Evolutionary conservation across 208 protist species (phyloP).

Genomic region (Crithidia acanthocephali): DNA sequence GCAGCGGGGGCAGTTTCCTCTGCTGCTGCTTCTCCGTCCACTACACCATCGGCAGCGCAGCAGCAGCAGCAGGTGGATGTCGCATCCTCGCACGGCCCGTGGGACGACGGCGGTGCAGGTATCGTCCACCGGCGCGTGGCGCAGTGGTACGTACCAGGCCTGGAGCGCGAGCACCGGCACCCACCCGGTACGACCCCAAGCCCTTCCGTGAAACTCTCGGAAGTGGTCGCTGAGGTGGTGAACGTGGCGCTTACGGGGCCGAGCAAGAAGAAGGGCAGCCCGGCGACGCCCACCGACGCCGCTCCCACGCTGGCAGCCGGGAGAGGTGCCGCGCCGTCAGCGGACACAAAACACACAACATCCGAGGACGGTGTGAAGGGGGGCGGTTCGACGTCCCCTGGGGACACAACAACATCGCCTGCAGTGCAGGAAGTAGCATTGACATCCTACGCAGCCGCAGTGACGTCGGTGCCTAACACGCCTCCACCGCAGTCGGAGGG

Average conservation of each 20-base stretch:
- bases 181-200: background rate
- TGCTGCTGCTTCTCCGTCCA: background rate
- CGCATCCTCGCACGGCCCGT: background rate
- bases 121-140: slow-evolving; percentile 18
- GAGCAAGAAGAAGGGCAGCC: background rate
- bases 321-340: background rate
- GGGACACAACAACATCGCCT: too few relatives aligned
- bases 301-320: too few relatives aligned
- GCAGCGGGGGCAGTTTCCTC: background rate
- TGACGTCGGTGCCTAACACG: too few relatives aligned
- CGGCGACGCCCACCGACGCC: too few relatives aligned
- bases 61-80: background rate
- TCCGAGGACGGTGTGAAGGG: too few relatives aligned
- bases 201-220: background rate
- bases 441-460: too few relatives aligned
- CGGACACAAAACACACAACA: background rate
- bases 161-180: slow-evolving; percentile 13
- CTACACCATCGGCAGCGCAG: background rate
- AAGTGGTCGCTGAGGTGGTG: background rate
- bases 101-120: slow-evolving; percentile 10
- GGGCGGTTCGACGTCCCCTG: too few relatives aligned
- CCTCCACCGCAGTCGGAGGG: too few relatives aligned
- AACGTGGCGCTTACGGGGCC: background rate
- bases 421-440: too few relatives aligned
- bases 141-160: slow-evolving; percentile 29